These are phyloP conservation scores for Gracilaria gracilis DNA, from an alignment of 23 red algal genomes.

Conservation along the genomic window DNA sequence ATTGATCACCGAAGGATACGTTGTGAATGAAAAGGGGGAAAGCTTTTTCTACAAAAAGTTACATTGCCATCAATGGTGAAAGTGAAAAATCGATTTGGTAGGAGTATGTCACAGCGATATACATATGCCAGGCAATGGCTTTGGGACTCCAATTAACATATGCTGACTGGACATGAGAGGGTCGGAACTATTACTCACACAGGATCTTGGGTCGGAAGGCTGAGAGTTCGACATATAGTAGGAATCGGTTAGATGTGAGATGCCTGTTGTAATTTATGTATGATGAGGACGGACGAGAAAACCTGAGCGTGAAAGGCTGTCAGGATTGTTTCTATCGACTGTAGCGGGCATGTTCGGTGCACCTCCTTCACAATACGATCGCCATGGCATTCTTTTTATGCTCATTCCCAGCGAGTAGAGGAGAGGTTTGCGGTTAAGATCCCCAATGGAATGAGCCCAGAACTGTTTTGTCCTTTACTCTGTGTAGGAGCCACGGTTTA, in stretches of 20 bases:
- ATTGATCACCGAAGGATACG: slow-evolving; percentile 25
- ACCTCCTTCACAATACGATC: slow-evolving; percentile 25
- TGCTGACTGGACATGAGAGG: slow-evolving; percentile 57
- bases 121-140: slow-evolving; percentile 59
- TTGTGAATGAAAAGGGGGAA: slow-evolving; percentile 44
- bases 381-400: slow-evolving; percentile 20
- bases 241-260: slow-evolving; percentile 59
- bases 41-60: slow-evolving; percentile 44
- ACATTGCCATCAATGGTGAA: slow-evolving; percentile 47
- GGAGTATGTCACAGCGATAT: slow-evolving; percentile 65
- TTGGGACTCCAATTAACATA: slow-evolving; percentile 36
- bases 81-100: slow-evolving; percentile 37
- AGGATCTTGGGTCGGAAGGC: slow-evolving; percentile 29
- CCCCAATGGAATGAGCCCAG: slow-evolving; percentile 32
- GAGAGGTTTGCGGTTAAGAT: slow-evolving; percentile 60
- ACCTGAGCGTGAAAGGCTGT: slow-evolving; percentile 43
- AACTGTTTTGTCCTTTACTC: slow-evolving; percentile 43
- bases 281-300: slow-evolving; percentile 47
- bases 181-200: slow-evolving; percentile 39
- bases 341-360: slow-evolving; percentile 20
- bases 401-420: slow-evolving; percentile 48
- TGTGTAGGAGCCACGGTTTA: slow-evolving; percentile 60
- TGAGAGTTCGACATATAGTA: slow-evolving; percentile 11
- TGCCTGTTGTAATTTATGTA: slow-evolving; percentile 16
- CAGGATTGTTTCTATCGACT: slow-evolving; percentile 26